Evolutionary conservation across 495 filamentous ascomycete genomes (phyloP).

Genomic region (Penicillium manginii): DNA sequence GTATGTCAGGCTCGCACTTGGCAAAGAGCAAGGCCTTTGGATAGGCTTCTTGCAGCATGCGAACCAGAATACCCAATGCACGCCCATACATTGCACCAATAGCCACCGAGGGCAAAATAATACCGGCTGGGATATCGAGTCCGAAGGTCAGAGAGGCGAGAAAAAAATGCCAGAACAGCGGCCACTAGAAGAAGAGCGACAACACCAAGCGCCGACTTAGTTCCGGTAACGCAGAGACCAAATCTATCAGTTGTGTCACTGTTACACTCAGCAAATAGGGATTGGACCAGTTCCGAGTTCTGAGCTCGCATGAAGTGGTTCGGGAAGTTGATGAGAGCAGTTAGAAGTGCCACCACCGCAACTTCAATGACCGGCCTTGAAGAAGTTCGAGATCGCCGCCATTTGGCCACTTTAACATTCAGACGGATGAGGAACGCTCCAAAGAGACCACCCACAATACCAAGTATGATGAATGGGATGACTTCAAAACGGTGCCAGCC

Average conservation of each 20-base stretch:
- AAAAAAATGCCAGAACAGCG: conserved; percentile 77
- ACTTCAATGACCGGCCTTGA: conserved; percentile 77
- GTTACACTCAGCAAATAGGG: conserved; percentile 88
- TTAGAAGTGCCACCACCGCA: conserved; percentile 69
- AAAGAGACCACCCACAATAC: conserved; percentile 88
- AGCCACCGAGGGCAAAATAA: conserved; percentile 96
- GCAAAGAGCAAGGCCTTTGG: conserved; percentile 77
- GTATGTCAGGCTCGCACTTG: conserved; percentile 82
- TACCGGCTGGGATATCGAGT: conserved; percentile 93
- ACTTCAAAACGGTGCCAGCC: conserved; percentile 97
- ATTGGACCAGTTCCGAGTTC: conserved; percentile 87
- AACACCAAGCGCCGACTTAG: conserved; percentile 64
- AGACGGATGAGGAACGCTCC: conserved; percentile 93
- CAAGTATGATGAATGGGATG: conserved; percentile 83
- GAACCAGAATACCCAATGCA: conserved; percentile 83
- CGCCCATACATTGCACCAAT: conserved; percentile 94
- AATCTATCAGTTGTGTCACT: conserved; percentile 78
- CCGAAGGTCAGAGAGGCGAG: conserved; percentile 91
- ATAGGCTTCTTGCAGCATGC: conserved; percentile 82
- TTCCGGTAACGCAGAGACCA: conserved; percentile 81
- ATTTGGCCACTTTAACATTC: conserved; percentile 85
- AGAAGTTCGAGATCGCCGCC: conserved; percentile 65
- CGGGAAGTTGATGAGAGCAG: conserved; percentile 89
- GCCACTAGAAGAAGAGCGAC: conserved; percentile 81
- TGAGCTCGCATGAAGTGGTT: conserved; percentile 94